A percentile compares a stretch with the other conserved stretches of the same genome.
These are phyloP conservation scores for Verticillium albo-atrum DNA, from an alignment of 2,329 filamentous ascomycete species.

Conservation along the genomic window DNA sequence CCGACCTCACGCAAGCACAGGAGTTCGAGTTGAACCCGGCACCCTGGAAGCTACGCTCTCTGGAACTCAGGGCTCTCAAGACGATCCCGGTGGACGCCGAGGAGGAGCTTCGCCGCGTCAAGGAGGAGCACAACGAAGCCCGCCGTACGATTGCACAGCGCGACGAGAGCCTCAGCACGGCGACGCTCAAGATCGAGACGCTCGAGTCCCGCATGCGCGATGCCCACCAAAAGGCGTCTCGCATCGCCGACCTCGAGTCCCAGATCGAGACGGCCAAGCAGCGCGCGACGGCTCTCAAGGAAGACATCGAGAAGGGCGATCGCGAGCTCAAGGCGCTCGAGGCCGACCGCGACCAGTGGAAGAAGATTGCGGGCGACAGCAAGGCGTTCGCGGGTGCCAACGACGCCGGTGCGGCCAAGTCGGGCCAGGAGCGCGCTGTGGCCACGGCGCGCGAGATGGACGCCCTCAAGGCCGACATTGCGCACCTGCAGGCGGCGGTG, in stretches of 20 bases:
- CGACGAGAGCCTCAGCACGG: slow-evolving; percentile 80
- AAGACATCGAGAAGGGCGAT: slow-evolving; percentile 63
- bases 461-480: slow-evolving; percentile 64
- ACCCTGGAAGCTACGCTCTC: slow-evolving; percentile 80
- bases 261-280: slow-evolving; percentile 50
- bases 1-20: slow-evolving; percentile 66
- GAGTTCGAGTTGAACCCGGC: slow-evolving; percentile 73
- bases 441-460: slow-evolving; percentile 71
- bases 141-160: slow-evolving; percentile 67
- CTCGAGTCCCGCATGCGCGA: slow-evolving; percentile 85
- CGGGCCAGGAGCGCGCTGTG: slow-evolving; percentile 62
- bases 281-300: slow-evolving; percentile 48
- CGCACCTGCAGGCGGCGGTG: slow-evolving; percentile 58
- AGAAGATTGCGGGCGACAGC: slow-evolving; percentile 63
- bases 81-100: slow-evolving; percentile 77
- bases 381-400: slow-evolving; percentile 40
- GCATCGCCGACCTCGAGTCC: slow-evolving; percentile 61
- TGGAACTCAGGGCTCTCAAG: slow-evolving; percentile 79
- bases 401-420: slow-evolving; percentile 44
- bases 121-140: slow-evolving; percentile 74
- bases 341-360: slow-evolving; percentile 65
- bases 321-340: slow-evolving; percentile 62
- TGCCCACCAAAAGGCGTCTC: slow-evolving; percentile 70
- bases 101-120: slow-evolving; percentile 75
- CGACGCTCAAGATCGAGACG: slow-evolving; percentile 88